phyloP scores from a whole-genome alignment of 2,329 filamentous ascomycete genomes.

The Fragosphaeria purpurea region DNA sequence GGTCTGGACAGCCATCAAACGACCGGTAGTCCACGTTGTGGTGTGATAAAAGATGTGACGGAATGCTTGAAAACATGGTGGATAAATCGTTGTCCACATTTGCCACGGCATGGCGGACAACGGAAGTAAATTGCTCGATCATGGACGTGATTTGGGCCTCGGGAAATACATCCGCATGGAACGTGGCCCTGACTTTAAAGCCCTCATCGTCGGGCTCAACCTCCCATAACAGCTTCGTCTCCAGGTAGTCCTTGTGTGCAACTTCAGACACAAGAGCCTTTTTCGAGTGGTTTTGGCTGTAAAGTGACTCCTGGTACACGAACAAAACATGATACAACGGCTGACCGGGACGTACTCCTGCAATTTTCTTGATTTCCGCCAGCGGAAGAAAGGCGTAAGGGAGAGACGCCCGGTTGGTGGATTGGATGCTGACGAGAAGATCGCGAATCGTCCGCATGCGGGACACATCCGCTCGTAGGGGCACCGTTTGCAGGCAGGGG shows the following conservation, averaged over 20 bases:
- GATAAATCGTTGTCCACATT: constrained; percentile 19
- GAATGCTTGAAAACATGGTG: constrained; percentile 18
- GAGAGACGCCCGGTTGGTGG: constrained; percentile 54
- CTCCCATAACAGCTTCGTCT: constrained; percentile 68
- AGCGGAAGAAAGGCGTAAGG: constrained; percentile 55
- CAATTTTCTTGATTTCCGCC: constrained; percentile 56
- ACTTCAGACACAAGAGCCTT: constrained; percentile 38
- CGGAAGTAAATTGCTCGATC: constrained; percentile 47
- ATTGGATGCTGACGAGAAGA: constrained; percentile 54
- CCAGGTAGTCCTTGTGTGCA: constrained; percentile 58
- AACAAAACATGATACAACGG: constrained; percentile 68
- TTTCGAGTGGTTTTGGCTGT: constrained; percentile 17
- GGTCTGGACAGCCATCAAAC: constrained; percentile 28
- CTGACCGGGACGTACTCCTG: constrained; percentile 42
- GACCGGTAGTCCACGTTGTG: constrained; percentile 32
- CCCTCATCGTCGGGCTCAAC: constrained; percentile 49
- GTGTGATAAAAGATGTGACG: constrained; percentile 32
- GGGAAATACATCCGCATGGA: constrained; percentile 39
- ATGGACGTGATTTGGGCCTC: constrained; percentile 45
- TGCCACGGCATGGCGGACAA: constrained; percentile 25
- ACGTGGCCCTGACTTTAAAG: constrained; percentile 35
- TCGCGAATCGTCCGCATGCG: constrained; percentile 44
- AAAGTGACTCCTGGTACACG: constrained; percentile 71
- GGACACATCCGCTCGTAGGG: constrained; percentile 54
- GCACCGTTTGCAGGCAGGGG: constrained; percentile 68